phyloP scores from a whole-genome alignment of 805 yeast species.

The Kockiozyma suomiensis region DNA sequence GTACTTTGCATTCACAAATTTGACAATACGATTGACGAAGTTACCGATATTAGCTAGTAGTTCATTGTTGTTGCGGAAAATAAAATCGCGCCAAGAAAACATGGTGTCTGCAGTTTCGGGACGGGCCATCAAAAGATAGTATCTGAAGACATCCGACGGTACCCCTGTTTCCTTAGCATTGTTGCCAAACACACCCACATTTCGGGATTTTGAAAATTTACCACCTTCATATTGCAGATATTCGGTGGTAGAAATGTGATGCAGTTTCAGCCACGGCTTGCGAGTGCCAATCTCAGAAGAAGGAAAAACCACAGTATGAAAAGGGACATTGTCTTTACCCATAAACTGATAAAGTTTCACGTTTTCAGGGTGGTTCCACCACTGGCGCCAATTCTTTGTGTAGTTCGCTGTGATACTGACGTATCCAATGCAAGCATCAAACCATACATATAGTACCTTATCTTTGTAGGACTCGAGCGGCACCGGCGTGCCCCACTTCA shows the following conservation, averaged over 20 bases:
- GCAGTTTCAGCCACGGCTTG: constrained; percentile 86
- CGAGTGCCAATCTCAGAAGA: constrained; percentile 85
- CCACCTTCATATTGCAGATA: constrained; percentile 98
- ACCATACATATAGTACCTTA: constrained; percentile 97
- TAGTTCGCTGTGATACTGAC: constrained; percentile 95
- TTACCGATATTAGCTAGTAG: constrained; percentile 94
- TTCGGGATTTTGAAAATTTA: constrained; percentile 96
- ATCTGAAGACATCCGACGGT: constrained; percentile 95
- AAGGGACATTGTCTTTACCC: constrained; percentile 99
- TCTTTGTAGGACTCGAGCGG: constrained; percentile 84
- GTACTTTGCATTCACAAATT: constrained; percentile 87
- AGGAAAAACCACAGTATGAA: constrained; percentile 98
- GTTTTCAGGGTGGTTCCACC: constrained; percentile 96
- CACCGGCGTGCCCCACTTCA: constrained; percentile 98
- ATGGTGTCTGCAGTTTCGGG: constrained; percentile 97
- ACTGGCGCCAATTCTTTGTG: constrained; percentile 74
- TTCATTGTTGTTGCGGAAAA: constrained; percentile 89
- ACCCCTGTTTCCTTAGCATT: constrained; percentile 93
- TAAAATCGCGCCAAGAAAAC: constrained; percentile 94
- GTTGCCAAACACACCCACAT: constrained; percentile 97
- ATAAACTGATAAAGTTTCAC: constrained; percentile 92
- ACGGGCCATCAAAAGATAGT: constrained; percentile 85
- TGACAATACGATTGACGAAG: constrained; percentile 90
- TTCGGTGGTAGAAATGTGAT: constrained; percentile 88
- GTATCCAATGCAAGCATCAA: constrained; percentile 97